Percentiles rank a stretch among this genome's conserved stretches.
These are phyloP conservation scores for Wickerhamiella qilinensis DNA, from an alignment of 805 yeast species.

Conservation along the genomic window DNA sequence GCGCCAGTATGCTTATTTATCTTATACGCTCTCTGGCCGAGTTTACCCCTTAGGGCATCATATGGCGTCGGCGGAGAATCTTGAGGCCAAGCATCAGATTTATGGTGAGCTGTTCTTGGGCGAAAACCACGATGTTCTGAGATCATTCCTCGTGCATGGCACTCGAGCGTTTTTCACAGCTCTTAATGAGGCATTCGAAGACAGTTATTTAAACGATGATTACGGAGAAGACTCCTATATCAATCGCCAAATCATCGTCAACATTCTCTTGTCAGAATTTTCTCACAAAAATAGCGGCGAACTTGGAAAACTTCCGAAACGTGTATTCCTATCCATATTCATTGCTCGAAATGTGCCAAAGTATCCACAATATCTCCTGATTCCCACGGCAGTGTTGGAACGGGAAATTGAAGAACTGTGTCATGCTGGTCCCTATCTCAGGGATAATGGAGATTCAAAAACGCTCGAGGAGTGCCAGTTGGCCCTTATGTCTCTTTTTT, in stretches of 20 bases:
- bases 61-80: constrained; percentile 22
- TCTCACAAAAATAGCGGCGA: too few species aligned
- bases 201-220: constrained; percentile 52
- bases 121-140: constrained; percentile 4
- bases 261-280: constrained; percentile 43
- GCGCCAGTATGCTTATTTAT: constrained; percentile 38
- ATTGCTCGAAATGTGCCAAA: constrained; percentile 71
- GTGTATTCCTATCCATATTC: too few species aligned
- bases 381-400: constrained; percentile 44
- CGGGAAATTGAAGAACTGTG: constrained; percentile 36
- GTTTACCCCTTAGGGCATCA: constrained; percentile 55
- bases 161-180: constrained; percentile 39
- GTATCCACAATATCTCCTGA: constrained; percentile 62
- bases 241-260: constrained; percentile 64
- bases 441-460: constrained; percentile 9
- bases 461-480: constrained; percentile 49
- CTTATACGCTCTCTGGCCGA: constrained; percentile 58
- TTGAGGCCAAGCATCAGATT: constrained; percentile 32
- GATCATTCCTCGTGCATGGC: constrained; percentile 2
- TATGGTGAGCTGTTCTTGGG: constrained; percentile 49
- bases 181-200: constrained; percentile 74
- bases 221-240: constrained; percentile 25
- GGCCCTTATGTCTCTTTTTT: constrained; percentile 56
- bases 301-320: too few species aligned
- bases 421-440: constrained; percentile 12